Conservation (phyloP, 2,329 filamentous ascomycete species). For the Phoma herbarum region DNA sequence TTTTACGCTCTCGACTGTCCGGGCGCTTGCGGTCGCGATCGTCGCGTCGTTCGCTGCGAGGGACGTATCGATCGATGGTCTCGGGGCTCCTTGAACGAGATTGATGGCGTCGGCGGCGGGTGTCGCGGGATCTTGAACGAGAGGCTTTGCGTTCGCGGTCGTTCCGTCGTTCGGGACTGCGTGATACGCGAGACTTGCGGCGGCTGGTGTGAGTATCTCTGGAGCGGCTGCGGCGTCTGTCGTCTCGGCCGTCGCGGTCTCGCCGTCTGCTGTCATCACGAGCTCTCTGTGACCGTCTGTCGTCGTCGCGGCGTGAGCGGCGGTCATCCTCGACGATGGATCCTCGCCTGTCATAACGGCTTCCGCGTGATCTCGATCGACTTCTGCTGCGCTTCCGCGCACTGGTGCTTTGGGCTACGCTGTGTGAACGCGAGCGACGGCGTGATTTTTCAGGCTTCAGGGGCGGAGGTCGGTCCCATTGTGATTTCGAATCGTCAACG, state of each 20-base stretch:
- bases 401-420: slow-evolving; percentile 41
- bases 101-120: slow-evolving; percentile 26
- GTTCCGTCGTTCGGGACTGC: slow-evolving; percentile 30
- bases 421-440: slow-evolving; percentile 43
- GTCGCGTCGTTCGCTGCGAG: slow-evolving; percentile 29
- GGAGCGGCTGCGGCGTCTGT: slow-evolving; percentile 42
- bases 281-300: slow-evolving; percentile 38
- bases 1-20: slow-evolving; percentile 39
- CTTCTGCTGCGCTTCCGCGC: slow-evolving; percentile 41
- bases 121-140: slow-evolving; percentile 34
- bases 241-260: slow-evolving; percentile 30
- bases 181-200: slow-evolving; percentile 42
- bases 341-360: slow-evolving; percentile 40
- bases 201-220: slow-evolving; percentile 40
- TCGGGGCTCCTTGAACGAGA: slow-evolving; percentile 46
- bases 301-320: slow-evolving; percentile 37
- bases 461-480: slow-evolving; percentile 41
- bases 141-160: slow-evolving; percentile 31
- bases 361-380: slow-evolving; percentile 46
- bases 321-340: slow-evolving; percentile 38
- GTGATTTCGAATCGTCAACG: slow-evolving; percentile 30
- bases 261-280: slow-evolving; percentile 38
- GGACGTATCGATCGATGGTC: slow-evolving; percentile 51
- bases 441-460: slow-evolving; percentile 37
- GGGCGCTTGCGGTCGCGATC: slow-evolving; percentile 15